A percentile compares a stretch with the other conserved stretches of the same genome.
phyloP scores from a whole-genome alignment of 306 rosid genomes.

The Vicia sativa region DNA sequence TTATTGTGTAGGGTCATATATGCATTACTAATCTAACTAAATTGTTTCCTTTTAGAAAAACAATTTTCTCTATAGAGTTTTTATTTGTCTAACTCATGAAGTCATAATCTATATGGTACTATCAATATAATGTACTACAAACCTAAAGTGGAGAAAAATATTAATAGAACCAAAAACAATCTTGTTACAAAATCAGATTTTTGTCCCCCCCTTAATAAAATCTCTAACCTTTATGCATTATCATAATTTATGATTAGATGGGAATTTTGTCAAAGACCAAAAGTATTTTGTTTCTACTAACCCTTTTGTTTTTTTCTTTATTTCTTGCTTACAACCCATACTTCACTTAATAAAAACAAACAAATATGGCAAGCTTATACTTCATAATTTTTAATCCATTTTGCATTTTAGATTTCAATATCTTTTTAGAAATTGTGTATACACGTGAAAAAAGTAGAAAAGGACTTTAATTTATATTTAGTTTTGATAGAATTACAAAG shows the following conservation, averaged over 20 bases:
- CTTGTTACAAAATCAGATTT: constrained; percentile 74
- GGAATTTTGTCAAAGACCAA: constrained; percentile 53
- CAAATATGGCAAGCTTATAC: constrained; percentile 29
- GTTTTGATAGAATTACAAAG: constrained; percentile 38
- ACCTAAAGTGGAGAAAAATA: constrained; percentile 43
- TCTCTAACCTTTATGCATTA: constrained; percentile 50
- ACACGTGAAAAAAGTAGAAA: constrained; percentile 68
- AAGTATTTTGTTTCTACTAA: constrained; percentile 35
- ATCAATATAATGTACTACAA: constrained; percentile 47
- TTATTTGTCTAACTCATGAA: constrained; percentile 51
- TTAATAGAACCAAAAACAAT: constrained; percentile 53
- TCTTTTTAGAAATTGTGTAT: constrained; percentile 43
- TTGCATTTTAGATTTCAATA: constrained; percentile 31
- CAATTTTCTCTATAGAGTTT: constrained; percentile 40
- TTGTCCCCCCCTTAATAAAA: constrained; percentile 78
- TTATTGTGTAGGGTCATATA: constrained; percentile 69
- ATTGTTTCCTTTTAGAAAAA: constrained; percentile 72
- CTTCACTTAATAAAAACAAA: constrained; percentile 40
- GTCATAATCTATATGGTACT: constrained; percentile 57
- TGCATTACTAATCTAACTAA: constrained; percentile 46
- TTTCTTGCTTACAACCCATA: constrained; percentile 30
- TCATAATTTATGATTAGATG: constrained; percentile 44
- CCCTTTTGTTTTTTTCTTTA: constrained; percentile 34
- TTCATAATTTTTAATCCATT: constrained; percentile 34
- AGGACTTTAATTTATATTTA: constrained; percentile 43